Evolutionary conservation across 805 yeast genomes (phyloP).

Genomic region (Wickerhamiella azymoides): DNA sequence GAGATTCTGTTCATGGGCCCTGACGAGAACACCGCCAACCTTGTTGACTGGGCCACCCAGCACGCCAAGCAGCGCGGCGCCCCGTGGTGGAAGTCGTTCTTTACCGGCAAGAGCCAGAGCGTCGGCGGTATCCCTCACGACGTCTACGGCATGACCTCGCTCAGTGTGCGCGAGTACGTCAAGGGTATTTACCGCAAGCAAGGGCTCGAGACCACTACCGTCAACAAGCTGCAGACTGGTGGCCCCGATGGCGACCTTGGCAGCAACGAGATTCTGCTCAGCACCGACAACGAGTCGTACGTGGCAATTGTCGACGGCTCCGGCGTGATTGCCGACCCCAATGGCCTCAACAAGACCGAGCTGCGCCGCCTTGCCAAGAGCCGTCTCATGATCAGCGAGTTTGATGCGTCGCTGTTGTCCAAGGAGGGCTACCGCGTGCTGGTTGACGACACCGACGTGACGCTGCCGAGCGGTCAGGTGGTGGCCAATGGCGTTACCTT

Average conservation of each 20-base stretch:
- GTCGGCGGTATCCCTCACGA: conserved; percentile 98
- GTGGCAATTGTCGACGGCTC: conserved; percentile 90
- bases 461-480: conserved; percentile 60
- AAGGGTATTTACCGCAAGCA: conserved; percentile 74
- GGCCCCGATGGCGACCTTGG: conserved; percentile 99
- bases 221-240: conserved; percentile 87
- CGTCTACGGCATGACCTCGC: conserved; percentile 93
- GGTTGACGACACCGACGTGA: conserved; percentile 71
- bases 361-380: conserved; percentile 61
- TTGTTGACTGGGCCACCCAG: conserved; percentile 93
- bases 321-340: conserved; percentile 86
- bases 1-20: conserved; percentile 97
- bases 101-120: conserved; percentile 85
- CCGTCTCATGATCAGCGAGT: conserved; percentile 61
- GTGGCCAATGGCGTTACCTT: conserved; percentile 77
- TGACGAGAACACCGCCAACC: conserved; percentile 96
- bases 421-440: conserved; percentile 66
- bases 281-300: conserved; percentile 55
- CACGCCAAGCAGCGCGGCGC: conserved; percentile 91
- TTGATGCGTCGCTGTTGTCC: conserved; percentile 53
- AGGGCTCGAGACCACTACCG: conserved; percentile 39
- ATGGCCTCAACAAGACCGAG: conserved; percentile 73
- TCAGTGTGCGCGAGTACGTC: conserved; percentile 85
- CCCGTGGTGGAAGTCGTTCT: conserved; percentile 96
- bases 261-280: conserved; percentile 81